phyloP scores from a whole-genome alignment of 192 early-diverging fungal species.

The Chytriomyces sp. region DNA sequence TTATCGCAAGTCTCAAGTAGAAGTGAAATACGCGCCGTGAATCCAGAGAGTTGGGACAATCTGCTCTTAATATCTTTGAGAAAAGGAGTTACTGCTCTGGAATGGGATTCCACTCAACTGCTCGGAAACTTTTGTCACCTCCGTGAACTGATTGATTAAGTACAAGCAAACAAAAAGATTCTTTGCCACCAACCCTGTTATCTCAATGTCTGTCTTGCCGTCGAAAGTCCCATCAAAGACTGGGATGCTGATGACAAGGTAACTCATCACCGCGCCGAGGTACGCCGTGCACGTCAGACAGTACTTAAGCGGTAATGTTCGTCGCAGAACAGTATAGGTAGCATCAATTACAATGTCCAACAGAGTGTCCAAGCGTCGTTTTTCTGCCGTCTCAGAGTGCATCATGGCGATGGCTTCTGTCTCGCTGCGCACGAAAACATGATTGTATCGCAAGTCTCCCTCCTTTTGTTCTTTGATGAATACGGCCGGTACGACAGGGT shows the following conservation, averaged over 20 bases:
- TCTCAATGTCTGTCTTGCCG: constrained; percentile 59
- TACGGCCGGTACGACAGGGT: constrained; percentile 73
- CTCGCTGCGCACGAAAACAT: constrained; percentile 70
- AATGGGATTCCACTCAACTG: constrained; percentile 25
- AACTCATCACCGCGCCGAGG: constrained; percentile 78
- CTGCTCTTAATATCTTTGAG: constrained; percentile 1
- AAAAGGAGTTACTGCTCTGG: background rate
- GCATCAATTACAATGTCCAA: constrained; percentile 56
- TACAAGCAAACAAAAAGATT: constrained; percentile 84
- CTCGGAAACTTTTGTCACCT: constrained; percentile 68
- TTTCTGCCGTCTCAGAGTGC: constrained; percentile 70
- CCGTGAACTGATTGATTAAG: constrained; percentile 73
- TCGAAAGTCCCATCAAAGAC: constrained; percentile 79
- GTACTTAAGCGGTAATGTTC: constrained; percentile 47
- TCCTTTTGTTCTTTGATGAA: constrained; percentile 74
- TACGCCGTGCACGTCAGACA: constrained; percentile 69
- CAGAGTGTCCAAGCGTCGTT: constrained; percentile 48
- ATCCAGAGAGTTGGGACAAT: constrained; percentile 78
- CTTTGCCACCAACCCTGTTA: constrained; percentile 76
- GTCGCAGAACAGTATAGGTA: constrained; percentile 57
- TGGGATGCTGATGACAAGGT: constrained; percentile 77
- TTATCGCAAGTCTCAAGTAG: constrained; percentile 71
- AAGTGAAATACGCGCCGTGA: constrained; percentile 75
- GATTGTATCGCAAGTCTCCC: constrained; percentile 77
- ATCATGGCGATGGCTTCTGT: constrained; percentile 81